Evolutionary conservation across 306 rosid genomes (phyloP).

Genomic region (Bauhinia variegata): DNA sequence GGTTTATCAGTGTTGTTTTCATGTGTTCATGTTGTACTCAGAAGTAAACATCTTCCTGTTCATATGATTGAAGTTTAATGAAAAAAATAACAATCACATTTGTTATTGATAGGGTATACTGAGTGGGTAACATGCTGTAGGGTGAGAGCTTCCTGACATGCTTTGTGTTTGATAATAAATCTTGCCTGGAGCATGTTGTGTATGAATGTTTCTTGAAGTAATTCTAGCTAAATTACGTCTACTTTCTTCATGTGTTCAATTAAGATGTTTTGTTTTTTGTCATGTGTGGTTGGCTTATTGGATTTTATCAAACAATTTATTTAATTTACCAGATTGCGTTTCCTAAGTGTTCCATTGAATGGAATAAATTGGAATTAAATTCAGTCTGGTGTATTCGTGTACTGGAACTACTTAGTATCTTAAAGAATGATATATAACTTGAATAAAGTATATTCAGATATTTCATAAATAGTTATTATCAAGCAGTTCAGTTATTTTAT

Average conservation of each 20-base stretch:
- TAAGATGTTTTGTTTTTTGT: neutral
- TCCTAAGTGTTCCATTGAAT: neutral
- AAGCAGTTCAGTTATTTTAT: too few relatives aligned
- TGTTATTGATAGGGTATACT: slow-evolving; percentile 3
- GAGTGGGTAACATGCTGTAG: slow-evolving; percentile 16
- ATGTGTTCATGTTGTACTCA: slow-evolving; percentile 26
- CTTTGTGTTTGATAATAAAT: slow-evolving; percentile 32
- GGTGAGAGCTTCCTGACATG: slow-evolving; percentile 21
- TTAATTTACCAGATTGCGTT: neutral
- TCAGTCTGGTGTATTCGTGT: neutral
- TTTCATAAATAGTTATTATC: too few relatives aligned
- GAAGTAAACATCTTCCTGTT: slow-evolving; percentile 12
- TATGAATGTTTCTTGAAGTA: neutral
- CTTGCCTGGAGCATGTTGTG: slow-evolving; percentile 1
- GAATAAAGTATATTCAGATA: slow-evolving; percentile 4
- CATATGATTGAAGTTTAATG: neutral
- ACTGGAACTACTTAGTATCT: too few relatives aligned
- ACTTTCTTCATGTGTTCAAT: slow-evolving; percentile 13
- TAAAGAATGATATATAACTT: too few relatives aligned
- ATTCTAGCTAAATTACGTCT: slow-evolving; percentile 11
- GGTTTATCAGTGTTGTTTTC: neutral
- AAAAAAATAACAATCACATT: neutral
- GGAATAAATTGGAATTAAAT: neutral
- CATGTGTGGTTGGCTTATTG: slow-evolving; percentile 2
- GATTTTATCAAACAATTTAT: slow-evolving; percentile 1